Evolutionary conservation across 345 rosid species (phyloP), one percentile per base, ranked within the genome.

Genomic region (Erodium maritimum): DNA sequence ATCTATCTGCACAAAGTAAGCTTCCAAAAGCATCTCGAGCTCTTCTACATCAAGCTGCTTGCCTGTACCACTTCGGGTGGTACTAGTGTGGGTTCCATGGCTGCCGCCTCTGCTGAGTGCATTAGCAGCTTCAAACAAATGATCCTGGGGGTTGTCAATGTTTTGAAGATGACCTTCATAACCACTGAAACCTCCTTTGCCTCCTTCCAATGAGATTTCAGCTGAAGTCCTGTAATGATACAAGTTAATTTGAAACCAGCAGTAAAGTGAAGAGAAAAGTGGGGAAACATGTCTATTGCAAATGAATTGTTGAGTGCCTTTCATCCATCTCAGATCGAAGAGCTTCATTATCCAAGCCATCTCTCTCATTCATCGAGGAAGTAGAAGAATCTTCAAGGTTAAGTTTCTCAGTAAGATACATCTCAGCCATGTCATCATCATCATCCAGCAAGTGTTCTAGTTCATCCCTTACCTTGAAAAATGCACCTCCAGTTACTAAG

Each of bases 401-500:
- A 67, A 82, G 56, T 59, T 91, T 88, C 64, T 80, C 98, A 0
- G 96, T 91, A 61, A 88, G 77, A 77, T 91, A 91, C 98, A 91
- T 82, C 83, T 91, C 96, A 33, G 93, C 93, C 96, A 91, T 91
- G 72, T 91, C 98, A 33, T 84, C 98, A 64, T 86, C 98, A 65
- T 88, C 96, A 64, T 91, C 98, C 65, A 91, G 82, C 65, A 91
- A 73, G 59, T 91, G 90, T 69, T 88, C 98, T 62, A 91, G 71
- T 55, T 89, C 95, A 73, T 88, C 95, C 74, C 98, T 73, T 12
- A 93, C 95, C 99, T 93, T 70, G 61, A 65, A 21, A 61, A 18
- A 52, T 48, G 53, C 21, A 61, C 2, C 19, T 3, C 60, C 4
- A 19, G 48, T 17, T 17, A 20, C 19, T 48, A 21, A 33, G n/a